Evolutionary conservation across 2,329 filamentous ascomycete genomes (phyloP).

Genomic region (Nannizziopsis barbatae): DNA sequence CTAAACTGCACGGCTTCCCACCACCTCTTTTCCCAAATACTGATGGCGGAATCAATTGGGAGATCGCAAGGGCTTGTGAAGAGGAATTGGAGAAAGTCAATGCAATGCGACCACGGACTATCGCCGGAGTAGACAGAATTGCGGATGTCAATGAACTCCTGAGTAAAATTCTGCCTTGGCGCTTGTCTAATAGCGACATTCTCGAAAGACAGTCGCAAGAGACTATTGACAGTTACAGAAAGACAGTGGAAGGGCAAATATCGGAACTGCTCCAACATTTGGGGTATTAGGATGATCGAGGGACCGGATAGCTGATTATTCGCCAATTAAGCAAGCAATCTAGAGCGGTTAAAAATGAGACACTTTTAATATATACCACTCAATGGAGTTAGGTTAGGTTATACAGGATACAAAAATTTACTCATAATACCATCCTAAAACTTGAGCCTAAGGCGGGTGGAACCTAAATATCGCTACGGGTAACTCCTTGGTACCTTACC

Average conservation of each 20-base stretch:
- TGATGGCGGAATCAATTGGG: slow-evolving; percentile 19
- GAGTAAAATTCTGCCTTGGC: slow-evolving; percentile 16
- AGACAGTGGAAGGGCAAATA: neutral
- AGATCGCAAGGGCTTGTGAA: slow-evolving; percentile 19
- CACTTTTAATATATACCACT: too few relatives aligned
- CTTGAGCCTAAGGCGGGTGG: too few relatives aligned
- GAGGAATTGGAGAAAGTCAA: slow-evolving; percentile 18
- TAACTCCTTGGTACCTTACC: too few relatives aligned
- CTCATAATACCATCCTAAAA: too few relatives aligned
- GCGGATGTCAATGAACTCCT: slow-evolving; percentile 20
- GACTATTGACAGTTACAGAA: neutral
- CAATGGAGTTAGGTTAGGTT: too few relatives aligned
- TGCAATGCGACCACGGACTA: slow-evolving; percentile 18
- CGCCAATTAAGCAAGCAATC: too few relatives aligned
- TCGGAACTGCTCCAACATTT: neutral
- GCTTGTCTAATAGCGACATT: neutral
- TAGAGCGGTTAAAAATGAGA: too few relatives aligned
- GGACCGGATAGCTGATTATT: too few relatives aligned
- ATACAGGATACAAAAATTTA: too few relatives aligned
- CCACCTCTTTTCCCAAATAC: slow-evolving; percentile 15
- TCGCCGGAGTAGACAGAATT: slow-evolving; percentile 20
- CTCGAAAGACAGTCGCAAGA: slow-evolving; percentile 8
- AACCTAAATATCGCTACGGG: too few relatives aligned
- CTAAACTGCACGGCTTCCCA: slow-evolving; percentile 22
- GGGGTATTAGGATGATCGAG: slow-evolving; percentile 8